Evolutionary conservation across 352 stramenopile species (phyloP), one percentile per base, ranked within the genome.

Genomic region (Aphanomyces cochlioides): DNA sequence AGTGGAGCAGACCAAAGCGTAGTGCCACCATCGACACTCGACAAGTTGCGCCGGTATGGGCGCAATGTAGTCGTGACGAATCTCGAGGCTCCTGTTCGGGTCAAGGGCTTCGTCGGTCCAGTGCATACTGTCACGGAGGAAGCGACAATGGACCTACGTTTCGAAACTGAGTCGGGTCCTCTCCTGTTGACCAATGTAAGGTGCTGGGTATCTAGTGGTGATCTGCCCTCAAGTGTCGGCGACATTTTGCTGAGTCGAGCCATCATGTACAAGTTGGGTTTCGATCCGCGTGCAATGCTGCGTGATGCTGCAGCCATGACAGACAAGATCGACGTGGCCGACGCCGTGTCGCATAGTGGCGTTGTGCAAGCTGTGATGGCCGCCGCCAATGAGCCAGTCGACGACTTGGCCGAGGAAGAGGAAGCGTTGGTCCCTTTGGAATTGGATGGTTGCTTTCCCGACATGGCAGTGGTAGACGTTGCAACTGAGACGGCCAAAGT

Each of bases 211-310:
- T 61, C 28, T n/a, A n/a, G n/a, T n/a, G n/a, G n/a, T n/a, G n/a
- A 17, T 36, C 12, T 61, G 54, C 13, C 54, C 7, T 5, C 12
- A 17, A 36, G 54, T 61, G 54, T 61, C 7, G 54, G 54, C 36
- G 54, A 65, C 57, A 69, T 69, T 34, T 19, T 39, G 12, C 40
- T 69, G n/a, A 47, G 61, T 43, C 45, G 61, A 28, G 45, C 61
- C 13, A 47, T 69, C 45, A 69, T 69, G 61, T 12, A 63, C 10
- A 69, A 47, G 48, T 41, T 69, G n/a, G 61, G 61, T 17, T 69
- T 37, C 61, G 48, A 59, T 38, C 34, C 40, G 17, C 28, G 28
- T 19, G 17, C 38, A 15, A 13, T 60, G 7, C 40, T 69, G 15
- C 45, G 45, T 7, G 37, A 69, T 34, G 61, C 61, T n/a, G 19